Percentiles rank a stretch among this genome's conserved stretches.
These are phyloP conservation scores for Phragmites australis DNA, from an alignment of 176 grass and related monocot genomes.

Conservation along the genomic window DNA sequence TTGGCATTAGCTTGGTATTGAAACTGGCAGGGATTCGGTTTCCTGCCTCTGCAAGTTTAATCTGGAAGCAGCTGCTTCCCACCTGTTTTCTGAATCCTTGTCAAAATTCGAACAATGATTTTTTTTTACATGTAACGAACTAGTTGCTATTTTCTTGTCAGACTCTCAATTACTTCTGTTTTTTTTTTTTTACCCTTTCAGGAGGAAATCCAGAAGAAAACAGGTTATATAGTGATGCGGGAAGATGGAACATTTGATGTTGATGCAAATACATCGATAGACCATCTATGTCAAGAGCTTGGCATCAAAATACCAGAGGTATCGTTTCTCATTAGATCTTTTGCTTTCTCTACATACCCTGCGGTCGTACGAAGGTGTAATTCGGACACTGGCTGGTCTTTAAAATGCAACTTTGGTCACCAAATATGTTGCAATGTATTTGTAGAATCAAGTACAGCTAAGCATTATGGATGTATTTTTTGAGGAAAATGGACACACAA, in stretches of 20 bases:
- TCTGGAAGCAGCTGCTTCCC: background rate
- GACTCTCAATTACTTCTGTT: constrained; percentile 13
- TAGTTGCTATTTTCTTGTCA: constrained; percentile 4
- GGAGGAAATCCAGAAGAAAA: constrained; percentile 99
- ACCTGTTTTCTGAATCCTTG: background rate
- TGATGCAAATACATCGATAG: constrained; percentile 98
- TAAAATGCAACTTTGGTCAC: constrained; percentile 20
- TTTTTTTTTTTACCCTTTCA: constrained; percentile 31
- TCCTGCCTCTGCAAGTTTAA: background rate
- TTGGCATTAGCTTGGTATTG: background rate
- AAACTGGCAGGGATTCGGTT: background rate
- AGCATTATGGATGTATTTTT: background rate
- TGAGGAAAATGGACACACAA: background rate
- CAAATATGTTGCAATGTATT: constrained; percentile 7
- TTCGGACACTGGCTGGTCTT: background rate
- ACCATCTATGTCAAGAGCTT: constrained; percentile 90
- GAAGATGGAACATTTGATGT: constrained; percentile 94
- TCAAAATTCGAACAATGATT: background rate
- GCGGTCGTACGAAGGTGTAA: background rate
- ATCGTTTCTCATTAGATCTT: constrained; percentile 32
- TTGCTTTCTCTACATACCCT: constrained; percentile 5
- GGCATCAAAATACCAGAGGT: constrained; percentile 98
- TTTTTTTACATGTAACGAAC: background rate
- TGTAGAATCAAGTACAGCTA: background rate
- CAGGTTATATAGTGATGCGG: constrained; percentile 85